phyloP scores from a whole-genome alignment of 2,329 filamentous ascomycete species.

The Mycosphaerella sp. region DNA sequence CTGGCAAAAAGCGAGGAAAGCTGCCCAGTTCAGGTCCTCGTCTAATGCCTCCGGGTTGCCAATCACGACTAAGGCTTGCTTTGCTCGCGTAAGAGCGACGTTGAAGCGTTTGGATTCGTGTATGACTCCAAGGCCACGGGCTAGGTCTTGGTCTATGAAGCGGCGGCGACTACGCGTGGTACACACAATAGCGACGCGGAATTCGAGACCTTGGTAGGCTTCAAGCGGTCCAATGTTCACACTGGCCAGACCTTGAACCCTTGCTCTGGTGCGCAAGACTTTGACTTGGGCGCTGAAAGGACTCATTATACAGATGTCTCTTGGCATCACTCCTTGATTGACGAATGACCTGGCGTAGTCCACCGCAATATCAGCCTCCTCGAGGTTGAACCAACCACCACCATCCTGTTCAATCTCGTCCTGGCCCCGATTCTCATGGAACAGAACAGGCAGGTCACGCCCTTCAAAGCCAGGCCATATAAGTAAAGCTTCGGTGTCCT shows the following conservation, averaged over 20 bases:
- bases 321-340: conserved; percentile 10
- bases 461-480: conserved; percentile 21
- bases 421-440: conserved; percentile 15
- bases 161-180: conserved; percentile 27
- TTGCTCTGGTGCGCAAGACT: conserved; percentile 19
- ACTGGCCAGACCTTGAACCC: conserved; percentile 5
- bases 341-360: conserved; percentile 21
- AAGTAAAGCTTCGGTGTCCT: conserved; percentile 17
- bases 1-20: conserved; percentile 24
- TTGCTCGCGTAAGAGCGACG: conserved; percentile 27
- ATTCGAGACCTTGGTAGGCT: conserved; percentile 29
- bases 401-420: conserved; percentile 29
- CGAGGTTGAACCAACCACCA: conserved; percentile 27
- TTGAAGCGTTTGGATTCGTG: conserved; percentile 26
- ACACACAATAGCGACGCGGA: conserved; percentile 24
- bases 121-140: conserved; percentile 25
- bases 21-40: conserved; percentile 23
- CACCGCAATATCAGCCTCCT: conserved; percentile 22
- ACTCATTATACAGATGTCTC: conserved; percentile 28
- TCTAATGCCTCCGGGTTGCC: conserved; percentile 23
- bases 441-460: conserved; percentile 23
- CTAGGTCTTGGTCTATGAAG: conserved; percentile 26
- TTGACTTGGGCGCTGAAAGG: conserved; percentile 28
- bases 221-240: conserved; percentile 27
- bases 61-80: conserved; percentile 25